phyloP scores from a whole-genome alignment of 2,329 filamentous ascomycete species.

The Davidsoniella eucalypti region DNA sequence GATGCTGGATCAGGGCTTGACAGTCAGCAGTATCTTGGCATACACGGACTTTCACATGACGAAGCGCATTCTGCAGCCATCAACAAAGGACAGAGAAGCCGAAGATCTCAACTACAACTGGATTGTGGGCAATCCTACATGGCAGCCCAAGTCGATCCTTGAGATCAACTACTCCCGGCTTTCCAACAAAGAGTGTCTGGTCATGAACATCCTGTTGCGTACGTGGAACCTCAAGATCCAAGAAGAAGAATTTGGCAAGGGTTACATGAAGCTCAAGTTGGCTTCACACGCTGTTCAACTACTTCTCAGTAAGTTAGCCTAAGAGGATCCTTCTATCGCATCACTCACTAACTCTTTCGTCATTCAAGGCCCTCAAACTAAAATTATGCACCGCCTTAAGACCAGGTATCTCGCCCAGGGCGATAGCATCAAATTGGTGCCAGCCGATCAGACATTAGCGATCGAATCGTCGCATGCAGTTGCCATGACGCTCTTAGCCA shows the following conservation, averaged over 20 bases:
- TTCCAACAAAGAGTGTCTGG: slow-evolving; percentile 25
- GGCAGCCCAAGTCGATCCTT: slow-evolving; percentile 22
- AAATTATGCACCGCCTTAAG: slow-evolving; percentile 18
- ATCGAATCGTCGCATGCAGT: slow-evolving; percentile 12
- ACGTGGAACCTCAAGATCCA: slow-evolving; percentile 34
- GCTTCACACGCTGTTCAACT: slow-evolving; percentile 26
- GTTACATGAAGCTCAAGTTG: slow-evolving; percentile 25
- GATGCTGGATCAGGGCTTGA: slow-evolving; percentile 29
- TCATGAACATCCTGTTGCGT: slow-evolving; percentile 27
- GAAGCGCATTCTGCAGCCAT: slow-evolving; percentile 1
- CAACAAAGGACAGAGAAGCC: slow-evolving; percentile 1
- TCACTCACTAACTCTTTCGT: neutral
- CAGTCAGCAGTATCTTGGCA: slow-evolving; percentile 25
- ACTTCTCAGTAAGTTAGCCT: slow-evolving; percentile 26
- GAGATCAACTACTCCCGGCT: neutral
- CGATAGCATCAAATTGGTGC: slow-evolving; percentile 3
- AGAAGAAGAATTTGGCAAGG: slow-evolving; percentile 28
- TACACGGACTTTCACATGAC: slow-evolving; percentile 22
- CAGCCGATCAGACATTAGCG: slow-evolving; percentile 12
- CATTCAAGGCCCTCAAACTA: slow-evolving; percentile 1
- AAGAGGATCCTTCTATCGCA: neutral
- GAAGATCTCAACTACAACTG: slow-evolving; percentile 21
- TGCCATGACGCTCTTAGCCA: slow-evolving; percentile 20
- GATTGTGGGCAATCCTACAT: slow-evolving; percentile 26
- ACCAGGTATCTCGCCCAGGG: slow-evolving; percentile 19